Conservation (phyloP, 1,139 yeast species). For the Nakaseomyces bracarensis region DNA sequence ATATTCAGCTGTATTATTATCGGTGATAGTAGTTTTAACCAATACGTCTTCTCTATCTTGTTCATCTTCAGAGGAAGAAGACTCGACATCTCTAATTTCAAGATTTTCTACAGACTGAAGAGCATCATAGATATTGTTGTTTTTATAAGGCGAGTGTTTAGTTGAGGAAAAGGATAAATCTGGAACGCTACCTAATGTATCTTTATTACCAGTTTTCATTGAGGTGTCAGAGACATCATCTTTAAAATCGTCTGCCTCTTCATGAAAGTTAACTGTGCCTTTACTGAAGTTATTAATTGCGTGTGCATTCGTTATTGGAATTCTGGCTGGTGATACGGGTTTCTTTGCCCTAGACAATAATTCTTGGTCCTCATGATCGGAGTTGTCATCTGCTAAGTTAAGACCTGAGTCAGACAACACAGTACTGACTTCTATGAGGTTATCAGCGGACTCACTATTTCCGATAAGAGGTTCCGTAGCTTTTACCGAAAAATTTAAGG, state of each 20-base stretch:
- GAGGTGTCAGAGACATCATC: not conserved
- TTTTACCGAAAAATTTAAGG: not conserved
- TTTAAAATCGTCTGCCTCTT: not conserved
- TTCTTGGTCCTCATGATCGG: slow-evolving; percentile 14
- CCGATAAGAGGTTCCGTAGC: slow-evolving; percentile 4
- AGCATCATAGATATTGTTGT: not conserved
- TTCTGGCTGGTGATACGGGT: slow-evolving; percentile 19
- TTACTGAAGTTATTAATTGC: slow-evolving; percentile 20
- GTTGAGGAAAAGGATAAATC: not conserved
- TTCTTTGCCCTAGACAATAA: not conserved
- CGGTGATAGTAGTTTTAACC: too few relatives aligned
- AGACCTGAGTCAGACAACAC: not conserved
- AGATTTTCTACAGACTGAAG: slow-evolving; percentile 4
- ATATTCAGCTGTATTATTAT: too few relatives aligned
- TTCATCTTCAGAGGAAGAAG: not conserved
- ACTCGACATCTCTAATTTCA: not conserved
- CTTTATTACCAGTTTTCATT: not conserved
- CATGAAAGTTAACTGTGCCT: not conserved
- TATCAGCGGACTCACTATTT: not conserved
- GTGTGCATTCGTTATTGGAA: slow-evolving; percentile 24
- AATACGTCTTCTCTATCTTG: too few relatives aligned
- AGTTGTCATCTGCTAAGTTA: slow-evolving; percentile 6
- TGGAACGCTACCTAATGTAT: not conserved
- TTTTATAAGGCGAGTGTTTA: not conserved
- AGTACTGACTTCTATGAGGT: slow-evolving; percentile 1